These are phyloP conservation scores for Mycosphaerella sp. DNA, from an alignment of 2,329 filamentous ascomycete genomes.

Conservation along the genomic window DNA sequence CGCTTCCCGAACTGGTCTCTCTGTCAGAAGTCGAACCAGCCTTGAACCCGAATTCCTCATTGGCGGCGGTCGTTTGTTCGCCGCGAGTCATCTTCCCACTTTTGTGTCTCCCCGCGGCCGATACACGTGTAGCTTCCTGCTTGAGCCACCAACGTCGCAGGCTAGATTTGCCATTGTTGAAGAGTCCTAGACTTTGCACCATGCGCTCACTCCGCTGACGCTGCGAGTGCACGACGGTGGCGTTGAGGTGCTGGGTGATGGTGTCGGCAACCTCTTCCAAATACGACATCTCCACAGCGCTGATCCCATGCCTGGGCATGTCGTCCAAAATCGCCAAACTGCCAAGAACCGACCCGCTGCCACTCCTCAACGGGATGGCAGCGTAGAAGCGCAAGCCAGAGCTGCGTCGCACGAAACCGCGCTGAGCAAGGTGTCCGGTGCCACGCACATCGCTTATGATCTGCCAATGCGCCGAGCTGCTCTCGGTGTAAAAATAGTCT, in stretches of 20 bases:
- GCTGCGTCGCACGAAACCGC: constrained; percentile 13
- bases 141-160: constrained; percentile 29
- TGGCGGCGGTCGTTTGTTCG: constrained; percentile 6
- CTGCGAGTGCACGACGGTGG: constrained; percentile 37
- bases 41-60: constrained; percentile 18
- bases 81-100: neutral
- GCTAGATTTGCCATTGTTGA: constrained; percentile 26
- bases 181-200: constrained; percentile 49
- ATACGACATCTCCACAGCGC: constrained; percentile 46
- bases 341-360: constrained; percentile 52
- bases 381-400: constrained; percentile 42
- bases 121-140: constrained; percentile 19
- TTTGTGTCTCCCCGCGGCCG: constrained; percentile 5
- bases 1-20: neutral
- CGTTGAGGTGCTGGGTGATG: constrained; percentile 48
- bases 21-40: neutral
- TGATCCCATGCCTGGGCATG: constrained; percentile 49
- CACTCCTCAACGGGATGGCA: constrained; percentile 55
- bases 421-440: constrained; percentile 1
- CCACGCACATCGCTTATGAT: constrained; percentile 24
- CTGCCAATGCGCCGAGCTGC: constrained; percentile 16
- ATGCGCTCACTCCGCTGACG: constrained; percentile 49
- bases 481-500: neutral
- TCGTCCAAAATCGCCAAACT: constrained; percentile 54
- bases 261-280: constrained; percentile 53